Base-by-base conservation (phyloP, 2,329 filamentous ascomycete species). In the Fusarium paranaense region DNA sequence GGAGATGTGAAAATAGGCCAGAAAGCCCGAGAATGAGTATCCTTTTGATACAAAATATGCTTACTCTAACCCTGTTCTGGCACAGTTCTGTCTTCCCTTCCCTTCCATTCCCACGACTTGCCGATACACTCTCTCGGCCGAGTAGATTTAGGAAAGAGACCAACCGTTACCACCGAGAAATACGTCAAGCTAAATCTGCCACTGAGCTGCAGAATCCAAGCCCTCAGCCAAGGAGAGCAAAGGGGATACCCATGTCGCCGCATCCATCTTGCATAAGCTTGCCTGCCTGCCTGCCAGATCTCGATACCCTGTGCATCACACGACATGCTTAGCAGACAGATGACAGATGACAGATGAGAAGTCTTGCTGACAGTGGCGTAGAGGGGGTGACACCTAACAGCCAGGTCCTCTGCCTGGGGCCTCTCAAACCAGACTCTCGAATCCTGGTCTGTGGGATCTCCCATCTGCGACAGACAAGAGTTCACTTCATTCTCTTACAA, bases 261-360 rank as follows among this genome's bases (percentile, higher is more conserved):
- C 60, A 63, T 58, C 56, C 13, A 60, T 70, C 72, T 69, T 75
- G 72, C 69, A 67, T 74, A 25, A 27, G 20, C 33, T 27, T n/a
- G 32, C 42, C 62, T 70, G 65, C 65, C 27, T n/a, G 33, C 50
- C 62, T 74, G 71, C 65, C 35, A 64, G 69, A 74, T 75, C 62
- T 72, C 32, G 42, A 40, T 40, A 27, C 60, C 58, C 11, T 66
- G 65, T 22, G 35, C 22, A 59, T 72, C 37, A 33, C 71, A 72
- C 72, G 14, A 27, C 54, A 27, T 65, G 20, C 22, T 45, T 25
- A 22, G 32, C 38, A 56, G 27, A 52, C 16, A 64, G 60, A 22
- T 27, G 38, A 33, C 42, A 47, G 61, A 30, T 40, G 20, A 33
- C 42, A 47, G 61, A 30, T 40, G 20, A 13, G 60, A 16, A 16